Evolutionary conservation across 1,139 yeast genomes (phyloP), one percentile per base, ranked within the genome.

Genomic region (Debaryomycetaceae sp.): DNA sequence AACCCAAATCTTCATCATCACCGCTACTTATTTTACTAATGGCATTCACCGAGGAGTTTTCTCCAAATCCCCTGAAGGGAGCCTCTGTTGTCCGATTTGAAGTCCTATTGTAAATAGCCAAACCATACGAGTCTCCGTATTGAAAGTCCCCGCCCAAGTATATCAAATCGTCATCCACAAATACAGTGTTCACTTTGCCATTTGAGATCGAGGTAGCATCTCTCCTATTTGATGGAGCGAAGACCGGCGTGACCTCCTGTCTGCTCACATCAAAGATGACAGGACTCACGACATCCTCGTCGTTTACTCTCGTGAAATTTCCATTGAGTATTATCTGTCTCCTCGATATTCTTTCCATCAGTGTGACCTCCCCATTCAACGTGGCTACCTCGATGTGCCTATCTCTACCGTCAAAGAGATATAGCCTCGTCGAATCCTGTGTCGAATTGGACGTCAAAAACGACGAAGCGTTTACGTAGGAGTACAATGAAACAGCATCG

Each of bases 101-200:
- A 0, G 75, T 54, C n/a, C 68, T 59, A 59, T 87, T 76, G 72
- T 88, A 91, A 7, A 82, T 65, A 8, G 88, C 84, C 0, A 80
- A 86, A 42, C 93, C 87, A 49, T 76, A 65, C 0, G 86, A 74
- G 37, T 72, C 65, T 47, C 79, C 70, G 56, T 64, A 84, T 13
- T 74, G 63, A 55, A 93, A 81, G 48, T 80, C 72, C 24, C 99
- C 99, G 8, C 98, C 99, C 43, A 88, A 75, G 58, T 87, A 90
- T 0, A 90, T 74, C 24, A 78, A 52, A 14, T 76, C 68, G 31
- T 67, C 63, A 47, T 76, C 78, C 2, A 68, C 55, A 55, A 70
- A 75, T 1, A 83, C 70, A 0, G 87, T 68, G 22, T 65, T 66
- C 5, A 86, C 80, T 0, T 70, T 56, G 1, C 95, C 95, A 36